Base-by-base conservation (phyloP, 352 stramenopile genomes). In the Phytopythium oedochilum region DNA sequence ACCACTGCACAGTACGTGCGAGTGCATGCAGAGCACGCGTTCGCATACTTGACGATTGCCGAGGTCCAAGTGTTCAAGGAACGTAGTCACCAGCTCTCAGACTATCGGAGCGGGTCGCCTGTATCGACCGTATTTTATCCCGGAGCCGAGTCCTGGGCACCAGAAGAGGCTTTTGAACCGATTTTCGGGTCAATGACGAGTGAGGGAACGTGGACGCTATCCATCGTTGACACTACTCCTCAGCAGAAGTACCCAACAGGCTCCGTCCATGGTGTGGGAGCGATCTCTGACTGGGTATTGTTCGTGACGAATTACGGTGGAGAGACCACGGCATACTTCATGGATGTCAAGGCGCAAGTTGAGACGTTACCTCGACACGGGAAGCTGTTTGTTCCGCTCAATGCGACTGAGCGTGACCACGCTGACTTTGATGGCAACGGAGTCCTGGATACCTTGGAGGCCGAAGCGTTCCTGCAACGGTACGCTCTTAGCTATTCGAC, bases 11-110 rank as follows among this genome's bases (percentile, higher is more conserved):
- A 89, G 56, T 86, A 82, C 50, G 47, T 93, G 4, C 80, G 85
- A 26, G 70, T 93, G 20, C 59, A 89, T 10, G 63, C 68, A 2
- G 76, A 83, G 36, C 60, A 65, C 12, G 46, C 72, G 0, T 65
- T 38, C n/a, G 66, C 68, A 0, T 54, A 68, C 7, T 59, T 94
- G 29, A 88, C 76, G 5, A 58, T 94, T 12, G 77, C 81, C 18
- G 85, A 94, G 57, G 80, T 94, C 7, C 65, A 94, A 59, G 72
- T 93, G 20, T 94, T 86, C 39, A 49, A 59, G 1, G 70, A 87
- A 49, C 63, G 73, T 8, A 72, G 61, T 23, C 71, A 88, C 28
- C 46, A 82, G 23, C 55, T 93, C 39, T 89, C 78, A 0, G 60
- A 75, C 43, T 93, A 92, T 42, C 38, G 53, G 18, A 73, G 77